These are phyloP conservation scores for Senna tora DNA, from an alignment of 306 rosid genomes.

Conservation along the genomic window DNA sequence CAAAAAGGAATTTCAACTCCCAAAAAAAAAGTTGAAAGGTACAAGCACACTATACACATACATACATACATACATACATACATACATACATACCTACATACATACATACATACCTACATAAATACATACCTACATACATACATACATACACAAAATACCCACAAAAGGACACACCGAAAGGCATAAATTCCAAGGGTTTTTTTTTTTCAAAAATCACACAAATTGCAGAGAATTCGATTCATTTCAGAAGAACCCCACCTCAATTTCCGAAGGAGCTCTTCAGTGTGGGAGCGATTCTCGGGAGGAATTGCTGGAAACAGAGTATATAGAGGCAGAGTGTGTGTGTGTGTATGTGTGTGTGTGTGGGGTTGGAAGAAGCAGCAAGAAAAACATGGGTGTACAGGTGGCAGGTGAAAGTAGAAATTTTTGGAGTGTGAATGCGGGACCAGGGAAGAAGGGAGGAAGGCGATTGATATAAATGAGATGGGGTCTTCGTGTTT, in stretches of 20 bases:
- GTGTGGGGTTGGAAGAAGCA: too few species aligned
- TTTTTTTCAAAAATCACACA: background rate
- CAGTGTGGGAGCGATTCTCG: slow-evolving; percentile 27
- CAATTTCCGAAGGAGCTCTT: slow-evolving; percentile 25
- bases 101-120: too few species aligned
- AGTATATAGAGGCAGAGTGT: slow-evolving; percentile 40
- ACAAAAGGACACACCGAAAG: slow-evolving; percentile 4
- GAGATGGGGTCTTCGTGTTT: too few species aligned
- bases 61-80: background rate
- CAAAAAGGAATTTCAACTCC: slow-evolving; percentile 37
- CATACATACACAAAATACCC: background rate
- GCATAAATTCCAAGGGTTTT: slow-evolving; percentile 2
- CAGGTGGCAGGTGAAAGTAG: too few species aligned
- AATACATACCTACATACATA: slow-evolving; percentile 22
- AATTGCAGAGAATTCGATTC: slow-evolving; percentile 17
- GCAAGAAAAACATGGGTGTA: too few species aligned
- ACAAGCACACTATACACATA: slow-evolving; percentile 33
- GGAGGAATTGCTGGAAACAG: slow-evolving; percentile 31
- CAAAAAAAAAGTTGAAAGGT: slow-evolving; percentile 28
- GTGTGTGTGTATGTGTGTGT: too few species aligned
- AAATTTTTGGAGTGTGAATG: too few species aligned
- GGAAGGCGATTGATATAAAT: too few species aligned
- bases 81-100: too few species aligned
- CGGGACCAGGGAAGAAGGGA: too few species aligned
- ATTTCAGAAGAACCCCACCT: slow-evolving; percentile 36